Evolutionary conservation across 805 yeast genomes (phyloP).

Genomic region (Spathaspora sp.): DNA sequence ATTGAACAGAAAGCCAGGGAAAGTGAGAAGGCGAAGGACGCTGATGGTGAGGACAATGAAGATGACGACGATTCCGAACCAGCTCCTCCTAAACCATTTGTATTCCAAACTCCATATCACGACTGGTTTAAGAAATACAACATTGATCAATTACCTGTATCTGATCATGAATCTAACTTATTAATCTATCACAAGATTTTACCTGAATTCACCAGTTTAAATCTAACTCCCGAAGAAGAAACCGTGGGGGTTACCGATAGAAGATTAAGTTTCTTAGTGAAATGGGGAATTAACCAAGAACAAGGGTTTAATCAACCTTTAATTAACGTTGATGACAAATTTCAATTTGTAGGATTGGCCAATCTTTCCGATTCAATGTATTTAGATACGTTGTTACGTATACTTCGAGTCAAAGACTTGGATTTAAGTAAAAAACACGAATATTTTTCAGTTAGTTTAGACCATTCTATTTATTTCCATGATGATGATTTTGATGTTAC

Average conservation of each 20-base stretch:
- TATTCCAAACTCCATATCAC: constrained; percentile 31
- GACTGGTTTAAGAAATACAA: constrained; percentile 24
- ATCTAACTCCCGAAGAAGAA: constrained; percentile 21
- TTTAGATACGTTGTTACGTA: constrained; percentile 49
- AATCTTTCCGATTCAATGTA: constrained; percentile 57
- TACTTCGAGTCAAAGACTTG: constrained; percentile 38
- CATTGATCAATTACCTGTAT: constrained; percentile 11
- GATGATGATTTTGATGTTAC: constrained; percentile 45
- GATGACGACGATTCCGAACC: constrained; percentile 22
- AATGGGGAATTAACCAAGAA: constrained; percentile 23
- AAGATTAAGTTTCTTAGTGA: constrained; percentile 19
- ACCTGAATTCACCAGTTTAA: constrained; percentile 28
- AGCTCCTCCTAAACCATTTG: constrained; percentile 26
- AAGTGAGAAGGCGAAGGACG: constrained; percentile 13
- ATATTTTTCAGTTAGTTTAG: constrained; percentile 57
- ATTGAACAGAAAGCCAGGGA: constrained; percentile 21
- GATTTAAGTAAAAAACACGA: constrained; percentile 17
- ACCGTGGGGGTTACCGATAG: constrained; percentile 20
- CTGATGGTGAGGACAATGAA: constrained; percentile 22
- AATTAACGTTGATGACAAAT: constrained; percentile 12
- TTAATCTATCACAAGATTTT: constrained; percentile 27
- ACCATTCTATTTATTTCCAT: constrained; percentile 67
- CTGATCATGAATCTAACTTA: constrained; percentile 10
- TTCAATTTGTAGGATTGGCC: constrained; percentile 53
- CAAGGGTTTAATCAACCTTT: constrained; percentile 11